phyloP scores from a whole-genome alignment of 441 rosid genomes.

The Populus tomentosa region DNA sequence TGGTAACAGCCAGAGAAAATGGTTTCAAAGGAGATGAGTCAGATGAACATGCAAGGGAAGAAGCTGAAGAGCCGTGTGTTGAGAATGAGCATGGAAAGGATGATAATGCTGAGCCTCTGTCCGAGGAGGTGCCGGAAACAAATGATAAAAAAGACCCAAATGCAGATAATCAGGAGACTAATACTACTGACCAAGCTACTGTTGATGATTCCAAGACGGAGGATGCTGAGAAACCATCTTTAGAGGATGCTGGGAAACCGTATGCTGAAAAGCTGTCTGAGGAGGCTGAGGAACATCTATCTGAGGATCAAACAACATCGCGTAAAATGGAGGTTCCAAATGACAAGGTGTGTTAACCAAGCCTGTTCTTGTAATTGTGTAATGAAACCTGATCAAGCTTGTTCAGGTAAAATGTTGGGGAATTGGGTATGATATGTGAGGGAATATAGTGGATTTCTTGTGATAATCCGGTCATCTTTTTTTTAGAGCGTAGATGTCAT shows the following conservation, averaged over 20 bases:
- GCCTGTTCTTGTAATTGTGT: background rate
- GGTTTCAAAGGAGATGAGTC: conserved; percentile 33
- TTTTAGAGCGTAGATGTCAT: background rate
- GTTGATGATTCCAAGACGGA: conserved; percentile 28
- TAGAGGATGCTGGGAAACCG: conserved; percentile 23
- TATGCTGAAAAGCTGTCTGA: conserved; percentile 15
- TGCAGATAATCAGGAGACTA: conserved; percentile 20
- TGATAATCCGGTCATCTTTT: background rate
- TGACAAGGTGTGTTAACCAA: conserved; percentile 50
- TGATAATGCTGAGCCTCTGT: conserved; percentile 1
- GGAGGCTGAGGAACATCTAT: conserved; percentile 26
- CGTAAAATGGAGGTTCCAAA: conserved; percentile 78
- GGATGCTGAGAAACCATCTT: conserved; percentile 24
- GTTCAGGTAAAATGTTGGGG: background rate
- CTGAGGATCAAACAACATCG: conserved; percentile 34
- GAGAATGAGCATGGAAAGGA: conserved; percentile 15
- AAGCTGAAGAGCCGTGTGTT: conserved; percentile 16
- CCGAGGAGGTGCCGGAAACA: conserved; percentile 20
- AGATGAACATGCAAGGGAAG: conserved; percentile 23
- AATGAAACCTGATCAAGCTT: background rate
- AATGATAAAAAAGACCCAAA: conserved; percentile 21
- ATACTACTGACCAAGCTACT: conserved; percentile 26
- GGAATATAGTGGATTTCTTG: background rate
- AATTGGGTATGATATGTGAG: background rate
- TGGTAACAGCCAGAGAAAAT: conserved; percentile 34